Conservation (phyloP, 495 filamentous ascomycete genomes). For the Aspergillus sclerotiicarbonarius region DNA sequence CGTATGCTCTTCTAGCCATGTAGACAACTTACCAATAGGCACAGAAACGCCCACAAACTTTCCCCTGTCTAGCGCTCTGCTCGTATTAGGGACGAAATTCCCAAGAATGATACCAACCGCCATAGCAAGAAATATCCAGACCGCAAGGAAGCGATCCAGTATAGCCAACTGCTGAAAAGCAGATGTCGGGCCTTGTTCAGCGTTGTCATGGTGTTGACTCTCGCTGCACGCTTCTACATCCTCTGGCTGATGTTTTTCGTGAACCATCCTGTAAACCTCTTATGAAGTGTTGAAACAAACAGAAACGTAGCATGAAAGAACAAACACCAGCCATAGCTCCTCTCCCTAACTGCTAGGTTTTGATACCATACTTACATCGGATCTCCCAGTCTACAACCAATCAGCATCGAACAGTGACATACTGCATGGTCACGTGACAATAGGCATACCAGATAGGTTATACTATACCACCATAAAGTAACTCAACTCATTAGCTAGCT, state of each 20-base stretch:
- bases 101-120: conserved; percentile 73
- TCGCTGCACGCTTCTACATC: conserved; percentile 14
- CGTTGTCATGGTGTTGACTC: background rate
- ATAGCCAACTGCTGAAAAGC: conserved; percentile 58
- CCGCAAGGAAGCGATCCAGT: conserved; percentile 72
- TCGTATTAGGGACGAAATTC: conserved; percentile 68
- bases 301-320: background rate
- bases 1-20: background rate
- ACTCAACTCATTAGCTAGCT: too few relatives aligned
- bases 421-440: background rate
- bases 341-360: background rate
- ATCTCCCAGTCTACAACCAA: background rate
- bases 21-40: conserved; percentile 62
- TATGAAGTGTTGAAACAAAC: background rate
- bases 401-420: conserved; percentile 7
- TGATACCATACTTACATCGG: background rate
- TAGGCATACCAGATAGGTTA: too few relatives aligned
- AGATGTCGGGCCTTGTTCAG: conserved; percentile 14
- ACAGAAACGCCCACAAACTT: conserved; percentile 72
- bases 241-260: conserved; percentile 4
- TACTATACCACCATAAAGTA: too few relatives aligned
- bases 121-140: conserved; percentile 90
- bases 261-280: background rate
- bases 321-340: background rate
- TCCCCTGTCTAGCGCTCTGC: conserved; percentile 63